Percentiles rank a stretch among this genome's conserved stretches.
These are phyloP conservation scores for Litsea cubeba DNA, from an alignment of 164 flowering plant genomes.

Conservation along the genomic window DNA sequence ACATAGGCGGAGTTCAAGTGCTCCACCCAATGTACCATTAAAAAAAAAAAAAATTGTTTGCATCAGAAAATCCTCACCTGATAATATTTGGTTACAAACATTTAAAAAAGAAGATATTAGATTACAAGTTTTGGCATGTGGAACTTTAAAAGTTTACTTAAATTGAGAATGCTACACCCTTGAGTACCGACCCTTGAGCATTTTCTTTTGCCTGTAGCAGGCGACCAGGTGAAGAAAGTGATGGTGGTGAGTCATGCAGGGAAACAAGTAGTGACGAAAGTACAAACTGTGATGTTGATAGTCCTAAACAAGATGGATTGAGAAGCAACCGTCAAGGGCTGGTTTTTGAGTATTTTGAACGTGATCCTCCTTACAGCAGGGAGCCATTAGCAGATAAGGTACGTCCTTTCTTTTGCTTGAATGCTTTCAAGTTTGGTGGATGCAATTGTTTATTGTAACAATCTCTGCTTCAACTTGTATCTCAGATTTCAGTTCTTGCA, in stretches of 20 bases:
- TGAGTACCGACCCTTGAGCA: no score
- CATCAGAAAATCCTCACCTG: no score
- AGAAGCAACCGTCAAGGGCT: slow-evolving; percentile 35
- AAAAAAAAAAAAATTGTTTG: no score
- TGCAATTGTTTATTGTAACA: not conserved
- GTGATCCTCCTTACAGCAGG: slow-evolving; percentile 48
- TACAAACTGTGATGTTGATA: slow-evolving; percentile 39
- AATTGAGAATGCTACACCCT: no score
- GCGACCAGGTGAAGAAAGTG: slow-evolving; percentile 51
- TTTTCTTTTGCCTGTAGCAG: slow-evolving; percentile 20
- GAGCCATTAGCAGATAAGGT: slow-evolving; percentile 68
- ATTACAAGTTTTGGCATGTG: no score
- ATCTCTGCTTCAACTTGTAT: slow-evolving; percentile 6
- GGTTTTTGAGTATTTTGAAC: slow-evolving; percentile 55
- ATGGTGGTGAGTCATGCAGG: slow-evolving; percentile 44
- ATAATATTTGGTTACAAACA: no score
- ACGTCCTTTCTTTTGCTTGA: slow-evolving; percentile 12
- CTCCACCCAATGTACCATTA: no score
- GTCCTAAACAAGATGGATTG: slow-evolving; percentile 17
- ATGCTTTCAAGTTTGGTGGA: not conserved
- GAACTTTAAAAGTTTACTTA: no score
- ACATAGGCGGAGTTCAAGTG: no score
- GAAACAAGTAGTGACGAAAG: slow-evolving; percentile 45
- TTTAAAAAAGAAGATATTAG: no score
- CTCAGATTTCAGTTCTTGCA: slow-evolving; percentile 52